Evolutionary conservation across 2,329 filamentous ascomycete species (phyloP), one percentile per base, ranked within the genome.

Genomic region (Fusarium tuaranense): DNA sequence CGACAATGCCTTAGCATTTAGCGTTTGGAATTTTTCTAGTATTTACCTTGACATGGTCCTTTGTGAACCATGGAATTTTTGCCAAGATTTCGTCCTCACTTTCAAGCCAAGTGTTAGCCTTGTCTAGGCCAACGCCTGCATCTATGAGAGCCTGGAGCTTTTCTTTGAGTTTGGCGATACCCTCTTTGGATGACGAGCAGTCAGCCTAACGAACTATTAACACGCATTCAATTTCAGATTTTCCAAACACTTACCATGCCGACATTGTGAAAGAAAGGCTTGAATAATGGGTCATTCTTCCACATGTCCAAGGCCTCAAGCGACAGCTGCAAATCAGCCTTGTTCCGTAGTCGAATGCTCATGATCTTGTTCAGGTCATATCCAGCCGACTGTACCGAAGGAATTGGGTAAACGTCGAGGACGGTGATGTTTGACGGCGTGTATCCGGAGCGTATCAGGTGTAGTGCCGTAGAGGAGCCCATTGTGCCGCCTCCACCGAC

Each of bases 401-500:
- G 65, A n/a, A 68, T 64, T 32, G 65, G 65, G 32, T 59, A 64
- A n/a, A 64, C 51, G 41, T 68, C 65, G 20, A 64, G 22, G 38
- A 68, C 66, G 13, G 61, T 68, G 10, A 68, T 65, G 22, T 68
- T 65, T 4, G 60, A 58, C 8, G 65, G 60, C 20, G 22, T 38
- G 16, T 68, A 68, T 44, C 61, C 61, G 25, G 51, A 65, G 22
- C 66, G 66, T 20, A 65, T 53, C 25, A 68, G 25, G 59, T 68
- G 61, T 1, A 68, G 53, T 4, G 66, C 66, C 25, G 61, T 68
- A 22, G 61, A 68, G 34, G 61, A 68, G 32, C 66, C 66, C 61
- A 59, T 60, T 27, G 61, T 68, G 66, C 66, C 66, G 41, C 61
- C 66, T 60, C 60, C 65, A 3, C 65, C 65, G 4, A 68, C 53